A percentile compares a stretch with the other conserved stretches of the same genome.
phyloP scores from a whole-genome alignment of 805 yeast species.

The Teunomyces tritomae region DNA sequence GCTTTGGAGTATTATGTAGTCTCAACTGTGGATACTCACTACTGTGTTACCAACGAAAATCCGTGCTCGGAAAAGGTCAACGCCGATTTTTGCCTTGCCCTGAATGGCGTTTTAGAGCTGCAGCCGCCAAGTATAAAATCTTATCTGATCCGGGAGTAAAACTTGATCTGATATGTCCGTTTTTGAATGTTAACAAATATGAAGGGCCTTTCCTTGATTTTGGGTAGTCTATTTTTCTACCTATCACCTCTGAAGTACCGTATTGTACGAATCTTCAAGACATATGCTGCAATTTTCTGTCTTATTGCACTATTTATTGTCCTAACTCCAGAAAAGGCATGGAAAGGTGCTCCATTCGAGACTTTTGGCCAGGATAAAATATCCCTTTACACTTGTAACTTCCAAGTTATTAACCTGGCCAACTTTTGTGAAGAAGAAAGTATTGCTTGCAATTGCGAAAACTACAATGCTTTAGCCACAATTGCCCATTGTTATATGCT shows the following conservation, averaged over 20 bases:
- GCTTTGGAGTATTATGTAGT: neutral
- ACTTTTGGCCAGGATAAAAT: conserved; percentile 26
- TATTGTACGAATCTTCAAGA: neutral
- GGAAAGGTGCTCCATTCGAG: conserved; percentile 30
- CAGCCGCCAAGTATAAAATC: neutral
- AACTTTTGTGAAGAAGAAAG: conserved; percentile 18
- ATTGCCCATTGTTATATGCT: conserved; percentile 33
- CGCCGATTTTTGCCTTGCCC: neutral
- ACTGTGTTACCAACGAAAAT: neutral
- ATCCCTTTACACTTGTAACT: conserved; percentile 31
- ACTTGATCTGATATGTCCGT: neutral
- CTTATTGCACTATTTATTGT: conserved; percentile 11
- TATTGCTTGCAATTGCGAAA: conserved; percentile 24
- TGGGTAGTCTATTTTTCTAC: neutral
- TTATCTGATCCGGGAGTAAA: neutral
- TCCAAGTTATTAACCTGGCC: conserved; percentile 18
- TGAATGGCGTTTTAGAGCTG: neutral
- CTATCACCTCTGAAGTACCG: neutral
- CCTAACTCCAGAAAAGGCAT: conserved; percentile 26
- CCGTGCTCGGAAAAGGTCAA: conserved; percentile 2
- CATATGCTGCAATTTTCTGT: neutral
- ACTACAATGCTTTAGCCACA: conserved; percentile 32
- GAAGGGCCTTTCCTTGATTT: neutral
- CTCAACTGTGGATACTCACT: neutral
- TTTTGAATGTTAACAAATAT: neutral